Conservation (phyloP, 2,329 filamentous ascomycete species). For the Elsinoe necatrix region DNA sequence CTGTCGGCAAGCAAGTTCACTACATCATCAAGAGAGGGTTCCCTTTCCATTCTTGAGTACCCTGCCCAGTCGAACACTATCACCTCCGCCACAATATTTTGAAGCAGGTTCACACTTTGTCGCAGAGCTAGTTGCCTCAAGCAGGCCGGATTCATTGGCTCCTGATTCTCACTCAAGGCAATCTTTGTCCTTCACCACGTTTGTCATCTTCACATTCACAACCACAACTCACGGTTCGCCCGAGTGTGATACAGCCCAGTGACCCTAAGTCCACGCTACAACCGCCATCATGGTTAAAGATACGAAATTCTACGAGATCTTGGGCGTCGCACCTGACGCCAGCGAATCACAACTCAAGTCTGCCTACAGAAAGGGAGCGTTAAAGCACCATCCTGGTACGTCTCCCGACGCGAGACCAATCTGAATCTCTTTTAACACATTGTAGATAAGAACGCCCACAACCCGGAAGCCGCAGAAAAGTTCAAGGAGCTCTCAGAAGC, state of each 20-base stretch:
- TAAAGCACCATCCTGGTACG: conserved; percentile 78
- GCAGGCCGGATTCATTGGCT: background rate
- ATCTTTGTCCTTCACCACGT: background rate
- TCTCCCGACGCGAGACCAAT: conserved; percentile 17
- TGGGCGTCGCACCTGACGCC: conserved; percentile 70
- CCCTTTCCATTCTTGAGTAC: background rate
- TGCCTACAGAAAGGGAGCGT: conserved; percentile 72
- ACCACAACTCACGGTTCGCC: background rate
- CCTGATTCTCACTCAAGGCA: background rate
- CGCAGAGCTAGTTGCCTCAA: background rate
- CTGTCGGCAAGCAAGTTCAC: background rate
- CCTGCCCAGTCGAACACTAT: background rate
- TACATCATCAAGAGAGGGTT: background rate
- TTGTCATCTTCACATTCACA: background rate
- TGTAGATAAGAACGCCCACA: conserved; percentile 90
- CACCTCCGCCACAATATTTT: background rate
- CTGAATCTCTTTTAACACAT: conserved; percentile 16
- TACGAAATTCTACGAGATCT: conserved; percentile 67
- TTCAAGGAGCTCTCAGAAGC: conserved; percentile 97
- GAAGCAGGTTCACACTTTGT: too few relatives aligned
- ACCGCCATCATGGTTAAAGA: conserved; percentile 63
- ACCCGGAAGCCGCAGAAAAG: conserved; percentile 87
- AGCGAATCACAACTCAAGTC: conserved; percentile 85
- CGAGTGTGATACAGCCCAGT: background rate
- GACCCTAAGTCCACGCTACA: background rate